A percentile compares a stretch with the other conserved stretches of the same genome.
Evolutionary conservation across 1,139 yeast species (phyloP).

Genomic region (Hyphopichia wangnamkhiaoensis): DNA sequence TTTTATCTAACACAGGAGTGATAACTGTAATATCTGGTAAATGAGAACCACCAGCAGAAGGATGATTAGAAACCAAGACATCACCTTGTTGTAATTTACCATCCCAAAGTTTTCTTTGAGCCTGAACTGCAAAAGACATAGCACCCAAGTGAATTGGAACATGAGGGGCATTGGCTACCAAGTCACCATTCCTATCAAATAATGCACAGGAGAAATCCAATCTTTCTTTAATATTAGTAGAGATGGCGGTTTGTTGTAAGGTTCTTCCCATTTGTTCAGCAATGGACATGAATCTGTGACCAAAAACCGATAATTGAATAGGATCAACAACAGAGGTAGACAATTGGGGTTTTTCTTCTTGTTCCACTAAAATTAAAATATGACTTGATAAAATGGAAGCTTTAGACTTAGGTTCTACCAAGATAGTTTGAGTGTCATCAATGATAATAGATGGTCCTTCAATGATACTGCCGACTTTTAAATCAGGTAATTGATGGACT

Average conservation of each 20-base stretch:
- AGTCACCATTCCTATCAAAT: slow-evolving; percentile 71
- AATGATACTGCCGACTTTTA: slow-evolving; percentile 55
- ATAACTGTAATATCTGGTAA: slow-evolving; percentile 83
- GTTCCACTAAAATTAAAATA: slow-evolving; percentile 43
- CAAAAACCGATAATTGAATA: slow-evolving; percentile 72
- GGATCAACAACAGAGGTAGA: slow-evolving; percentile 56
- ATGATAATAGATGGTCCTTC: slow-evolving; percentile 82
- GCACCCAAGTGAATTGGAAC: slow-evolving; percentile 88
- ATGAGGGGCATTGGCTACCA: slow-evolving; percentile 86
- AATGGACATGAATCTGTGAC: slow-evolving; percentile 83
- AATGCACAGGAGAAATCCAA: slow-evolving; percentile 84
- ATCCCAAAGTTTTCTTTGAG: slow-evolving; percentile 65
- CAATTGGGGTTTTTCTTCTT: slow-evolving; percentile 22
- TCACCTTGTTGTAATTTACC: slow-evolving; percentile 66
- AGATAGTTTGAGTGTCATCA: slow-evolving; percentile 84
- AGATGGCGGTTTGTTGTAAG: slow-evolving; percentile 74
- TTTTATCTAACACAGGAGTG: slow-evolving; percentile 51
- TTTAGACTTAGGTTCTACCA: slow-evolving; percentile 69
- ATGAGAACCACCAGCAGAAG: slow-evolving; percentile 80
- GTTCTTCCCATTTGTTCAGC: slow-evolving; percentile 91
- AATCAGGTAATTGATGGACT: slow-evolving; percentile 50
- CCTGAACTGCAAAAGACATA: slow-evolving; percentile 80
- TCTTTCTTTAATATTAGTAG: slow-evolving; percentile 84
- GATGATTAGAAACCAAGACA: slow-evolving; percentile 77
- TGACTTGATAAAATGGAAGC: slow-evolving; percentile 61